phyloP scores from a whole-genome alignment of 176 grass and related monocot genomes.

The Chrysopogon serrulatus region DNA sequence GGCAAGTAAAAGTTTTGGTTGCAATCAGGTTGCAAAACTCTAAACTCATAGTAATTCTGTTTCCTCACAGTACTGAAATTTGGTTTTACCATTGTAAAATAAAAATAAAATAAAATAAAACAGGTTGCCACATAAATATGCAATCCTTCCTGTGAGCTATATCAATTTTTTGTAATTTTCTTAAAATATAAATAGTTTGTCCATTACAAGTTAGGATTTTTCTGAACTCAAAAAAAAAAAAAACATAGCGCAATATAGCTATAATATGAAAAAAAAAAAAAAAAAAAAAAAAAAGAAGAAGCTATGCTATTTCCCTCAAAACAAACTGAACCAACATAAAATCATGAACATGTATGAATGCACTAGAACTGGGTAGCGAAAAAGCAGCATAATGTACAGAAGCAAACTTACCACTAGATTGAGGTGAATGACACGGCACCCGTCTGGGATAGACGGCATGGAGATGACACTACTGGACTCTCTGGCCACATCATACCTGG shows the following conservation, averaged over 20 bases:
- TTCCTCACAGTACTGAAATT: too few species aligned
- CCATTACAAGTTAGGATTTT: not conserved
- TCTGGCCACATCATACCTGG: conserved; percentile 71
- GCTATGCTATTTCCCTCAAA: not conserved
- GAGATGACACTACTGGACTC: conserved; percentile 15
- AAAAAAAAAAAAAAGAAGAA: not conserved
- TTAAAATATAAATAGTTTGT: not conserved
- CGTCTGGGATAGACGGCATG: conserved; percentile 43
- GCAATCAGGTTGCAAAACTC: too few species aligned
- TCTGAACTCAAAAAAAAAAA: not conserved
- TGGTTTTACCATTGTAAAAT: too few species aligned
- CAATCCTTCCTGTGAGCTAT: not conserved
- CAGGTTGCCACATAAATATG: not conserved
- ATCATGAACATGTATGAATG: not conserved
- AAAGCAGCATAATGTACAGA: not conserved
- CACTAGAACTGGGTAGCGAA: not conserved
- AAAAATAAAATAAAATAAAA: too few species aligned
- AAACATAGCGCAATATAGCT: not conserved
- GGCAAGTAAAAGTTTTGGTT: too few species aligned
- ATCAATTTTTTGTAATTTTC: not conserved
- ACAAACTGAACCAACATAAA: not conserved
- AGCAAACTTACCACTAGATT: conserved; percentile 67
- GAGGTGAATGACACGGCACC: conserved; percentile 74
- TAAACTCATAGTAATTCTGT: too few species aligned
- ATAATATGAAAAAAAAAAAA: not conserved